A percentile compares a stretch with the other conserved stretches of the same genome.
phyloP scores from a whole-genome alignment of 208 protist genomes.

The Leishmania arabica region DNA sequence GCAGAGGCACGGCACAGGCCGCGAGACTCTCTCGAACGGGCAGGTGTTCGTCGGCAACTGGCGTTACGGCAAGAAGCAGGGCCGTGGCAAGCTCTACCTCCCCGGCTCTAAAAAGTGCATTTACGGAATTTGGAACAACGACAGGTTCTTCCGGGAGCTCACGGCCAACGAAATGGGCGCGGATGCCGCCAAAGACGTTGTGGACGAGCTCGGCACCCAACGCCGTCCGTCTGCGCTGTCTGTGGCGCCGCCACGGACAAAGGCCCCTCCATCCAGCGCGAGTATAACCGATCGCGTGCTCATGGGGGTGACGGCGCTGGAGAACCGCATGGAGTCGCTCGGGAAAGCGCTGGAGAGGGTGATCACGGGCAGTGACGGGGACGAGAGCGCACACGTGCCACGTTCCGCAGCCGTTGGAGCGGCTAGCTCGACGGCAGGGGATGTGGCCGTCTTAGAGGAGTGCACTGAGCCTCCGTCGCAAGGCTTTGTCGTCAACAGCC shows the following conservation, averaged over 20 bases:
- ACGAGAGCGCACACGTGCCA: background rate
- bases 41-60: conserved; percentile 74
- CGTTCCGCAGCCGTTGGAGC: background rate
- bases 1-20: conserved; percentile 61
- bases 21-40: conserved; percentile 60
- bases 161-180: conserved; percentile 45
- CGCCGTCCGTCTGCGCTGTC: conserved; percentile 18
- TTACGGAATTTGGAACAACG: conserved; percentile 69
- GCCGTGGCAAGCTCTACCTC: conserved; percentile 57
- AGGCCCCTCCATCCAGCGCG: background rate
- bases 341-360: conserved; percentile 43
- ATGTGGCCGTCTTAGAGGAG: background rate
- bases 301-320: conserved; percentile 44
- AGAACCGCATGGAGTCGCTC: conserved; percentile 60
- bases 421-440: background rate
- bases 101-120: conserved; percentile 45
- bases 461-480: background rate
- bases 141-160: conserved; percentile 73
- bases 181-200: conserved; percentile 31
- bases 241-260: conserved; percentile 11
- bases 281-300: conserved; percentile 32
- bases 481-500: background rate
- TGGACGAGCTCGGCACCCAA: conserved; percentile 38
- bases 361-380: conserved; percentile 10
- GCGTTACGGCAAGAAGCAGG: conserved; percentile 63